A percentile compares a stretch with the other conserved stretches of the same genome.
phyloP scores from a whole-genome alignment of 495 filamentous ascomycete species.

The Elasticomyces elasticus region DNA sequence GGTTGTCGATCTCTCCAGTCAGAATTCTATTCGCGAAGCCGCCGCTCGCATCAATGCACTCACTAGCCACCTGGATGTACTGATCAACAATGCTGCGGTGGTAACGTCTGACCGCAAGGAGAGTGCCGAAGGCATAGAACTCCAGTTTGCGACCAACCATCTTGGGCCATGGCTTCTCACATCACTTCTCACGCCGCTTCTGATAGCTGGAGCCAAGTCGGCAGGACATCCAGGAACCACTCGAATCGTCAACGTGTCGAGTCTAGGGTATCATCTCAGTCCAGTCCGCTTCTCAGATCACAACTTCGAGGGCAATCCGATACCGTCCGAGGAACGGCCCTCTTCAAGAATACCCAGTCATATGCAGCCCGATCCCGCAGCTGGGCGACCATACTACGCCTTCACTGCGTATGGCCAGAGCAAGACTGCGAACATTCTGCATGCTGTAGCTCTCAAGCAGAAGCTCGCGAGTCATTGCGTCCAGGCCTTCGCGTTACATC shows the following conservation, averaged over 20 bases:
- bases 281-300: conserved; percentile 37
- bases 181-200: conserved; percentile 34
- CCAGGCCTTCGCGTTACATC: conserved; percentile 31
- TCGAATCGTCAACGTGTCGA: conserved; percentile 39
- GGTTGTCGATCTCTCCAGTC: conserved; percentile 39
- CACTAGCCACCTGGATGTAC: conserved; percentile 34
- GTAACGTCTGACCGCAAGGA: conserved; percentile 29
- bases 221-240: conserved; percentile 14
- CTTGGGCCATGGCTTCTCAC: conserved; percentile 30
- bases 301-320: conserved; percentile 29
- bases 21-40: conserved; percentile 36
- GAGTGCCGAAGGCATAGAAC: conserved; percentile 32
- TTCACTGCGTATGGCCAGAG: conserved; percentile 27
- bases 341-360: conserved; percentile 1
- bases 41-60: conserved; percentile 33
- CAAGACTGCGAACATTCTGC: conserved; percentile 32
- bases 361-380: conserved; percentile 1
- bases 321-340: conserved; percentile 15
- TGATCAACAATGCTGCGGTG: conserved; percentile 41
- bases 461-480: conserved; percentile 27
- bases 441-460: conserved; percentile 22
- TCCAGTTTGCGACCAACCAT: conserved; percentile 27
- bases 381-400: conserved; percentile 4
- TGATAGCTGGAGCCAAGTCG: conserved; percentile 33
- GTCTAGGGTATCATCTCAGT: conserved; percentile 23